A percentile compares a stretch with the other conserved stretches of the same genome.
Conservation (phyloP, 768 basidiomycete species). For the Paxillus ammoniavirescens region DNA sequence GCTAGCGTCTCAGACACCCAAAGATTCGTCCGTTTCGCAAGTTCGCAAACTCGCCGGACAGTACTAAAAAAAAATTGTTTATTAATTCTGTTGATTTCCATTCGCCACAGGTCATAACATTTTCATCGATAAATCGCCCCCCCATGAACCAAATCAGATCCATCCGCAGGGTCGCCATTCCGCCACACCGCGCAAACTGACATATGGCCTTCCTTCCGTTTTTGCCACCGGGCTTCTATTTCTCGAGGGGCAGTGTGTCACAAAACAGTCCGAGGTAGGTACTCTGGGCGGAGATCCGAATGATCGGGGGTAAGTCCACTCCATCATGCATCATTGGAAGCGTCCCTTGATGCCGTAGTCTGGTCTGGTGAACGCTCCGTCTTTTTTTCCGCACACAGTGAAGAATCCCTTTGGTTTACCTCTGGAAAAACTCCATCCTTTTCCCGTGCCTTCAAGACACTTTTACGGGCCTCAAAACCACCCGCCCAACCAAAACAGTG, state of each 20-base stretch:
- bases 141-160: background rate
- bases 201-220: background rate
- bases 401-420: background rate
- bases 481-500: slow-evolving; percentile 68
- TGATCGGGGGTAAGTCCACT: background rate
- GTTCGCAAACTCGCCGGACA: background rate
- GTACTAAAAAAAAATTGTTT: background rate
- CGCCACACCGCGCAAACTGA: background rate
- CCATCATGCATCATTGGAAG: slow-evolving; percentile 1
- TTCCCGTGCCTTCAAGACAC: slow-evolving; percentile 26
- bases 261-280: background rate
- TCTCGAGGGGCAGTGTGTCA: background rate
- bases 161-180: background rate
- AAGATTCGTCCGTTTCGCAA: too few relatives aligned
- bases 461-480: slow-evolving; percentile 45
- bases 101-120: slow-evolving; percentile 2
- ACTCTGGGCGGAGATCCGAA: background rate
- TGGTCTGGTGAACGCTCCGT: background rate
- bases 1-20: too few relatives aligned
- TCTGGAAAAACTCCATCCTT: background rate
- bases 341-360: background rate
- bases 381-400: slow-evolving; percentile 10
- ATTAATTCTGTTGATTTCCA: background rate
- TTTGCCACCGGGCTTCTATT: slow-evolving; percentile 1
- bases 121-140: background rate